phyloP scores from a whole-genome alignment of 1,284 basidiomycete species.

The Ganoderma resinaceum region DNA sequence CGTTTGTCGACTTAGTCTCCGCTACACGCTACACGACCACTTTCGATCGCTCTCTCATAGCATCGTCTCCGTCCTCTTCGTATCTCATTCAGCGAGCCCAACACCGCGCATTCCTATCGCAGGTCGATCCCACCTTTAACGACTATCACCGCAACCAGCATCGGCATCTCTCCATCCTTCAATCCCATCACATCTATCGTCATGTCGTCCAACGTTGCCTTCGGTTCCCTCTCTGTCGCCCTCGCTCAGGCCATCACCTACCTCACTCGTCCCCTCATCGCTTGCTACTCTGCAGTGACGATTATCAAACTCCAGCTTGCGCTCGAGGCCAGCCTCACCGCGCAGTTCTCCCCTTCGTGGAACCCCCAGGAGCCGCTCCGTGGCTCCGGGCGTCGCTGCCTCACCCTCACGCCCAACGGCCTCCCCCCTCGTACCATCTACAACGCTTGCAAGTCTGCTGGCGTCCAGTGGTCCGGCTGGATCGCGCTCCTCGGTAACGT shows the following conservation, averaged over 20 bases:
- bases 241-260: slow-evolving; percentile 76
- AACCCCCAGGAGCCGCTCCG: slow-evolving; percentile 63
- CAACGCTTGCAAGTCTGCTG: slow-evolving; percentile 68
- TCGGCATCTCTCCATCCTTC: slow-evolving; percentile 27
- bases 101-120: slow-evolving; percentile 55
- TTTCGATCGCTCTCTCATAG: slow-evolving; percentile 26
- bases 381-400: slow-evolving; percentile 75
- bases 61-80: slow-evolving; percentile 31
- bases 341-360: slow-evolving; percentile 73
- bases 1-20: slow-evolving; percentile 33
- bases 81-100: slow-evolving; percentile 38
- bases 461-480: slow-evolving; percentile 81
- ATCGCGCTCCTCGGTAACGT: slow-evolving; percentile 67
- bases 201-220: slow-evolving; percentile 52
- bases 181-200: slow-evolving; percentile 32
- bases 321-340: slow-evolving; percentile 73
- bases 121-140: slow-evolving; percentile 60
- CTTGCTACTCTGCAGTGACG: slow-evolving; percentile 59
- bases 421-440: slow-evolving; percentile 75
- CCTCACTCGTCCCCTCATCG: slow-evolving; percentile 68
- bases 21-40: slow-evolving; percentile 40
- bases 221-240: slow-evolving; percentile 65
- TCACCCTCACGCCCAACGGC: slow-evolving; percentile 71
- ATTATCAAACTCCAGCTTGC: slow-evolving; percentile 71
- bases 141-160: slow-evolving; percentile 25